These are phyloP conservation scores for Melastoma candidum DNA, from an alignment of 441 rosid genomes.

Conservation along the genomic window DNA sequence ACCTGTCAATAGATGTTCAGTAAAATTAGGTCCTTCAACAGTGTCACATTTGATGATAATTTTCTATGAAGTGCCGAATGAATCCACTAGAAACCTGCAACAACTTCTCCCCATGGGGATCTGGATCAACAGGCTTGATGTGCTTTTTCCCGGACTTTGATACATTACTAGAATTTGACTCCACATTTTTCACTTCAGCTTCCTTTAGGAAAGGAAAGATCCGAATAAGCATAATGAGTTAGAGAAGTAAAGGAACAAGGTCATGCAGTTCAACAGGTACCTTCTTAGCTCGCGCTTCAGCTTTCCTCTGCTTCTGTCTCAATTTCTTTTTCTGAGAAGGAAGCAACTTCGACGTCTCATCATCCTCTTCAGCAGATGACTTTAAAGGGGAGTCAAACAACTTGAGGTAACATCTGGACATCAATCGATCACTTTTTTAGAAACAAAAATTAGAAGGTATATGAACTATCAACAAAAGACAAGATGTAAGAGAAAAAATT, in stretches of 20 bases:
- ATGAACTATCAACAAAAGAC: background rate
- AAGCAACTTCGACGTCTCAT: conserved; percentile 66
- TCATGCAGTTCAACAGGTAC: conserved; percentile 29
- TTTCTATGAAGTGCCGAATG: conserved; percentile 4
- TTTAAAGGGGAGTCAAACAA: conserved; percentile 77
- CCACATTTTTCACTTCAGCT: conserved; percentile 88
- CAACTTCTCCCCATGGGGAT: conserved; percentile 91
- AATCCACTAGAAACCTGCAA: conserved; percentile 58
- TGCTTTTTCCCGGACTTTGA: conserved; percentile 88
- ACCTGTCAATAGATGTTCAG: conserved; percentile 35
- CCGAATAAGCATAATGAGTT: conserved; percentile 14
- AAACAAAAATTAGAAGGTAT: background rate
- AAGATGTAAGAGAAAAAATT: background rate
- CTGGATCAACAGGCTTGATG: conserved; percentile 91
- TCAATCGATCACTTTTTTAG: conserved; percentile 13
- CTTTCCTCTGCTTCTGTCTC: conserved; percentile 85
- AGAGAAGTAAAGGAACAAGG: conserved; percentile 13
- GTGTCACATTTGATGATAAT: background rate
- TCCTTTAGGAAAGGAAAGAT: conserved; percentile 44
- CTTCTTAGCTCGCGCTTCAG: conserved; percentile 98
- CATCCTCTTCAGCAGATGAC: conserved; percentile 68
- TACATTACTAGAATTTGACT: conserved; percentile 51
- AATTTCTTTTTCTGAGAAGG: conserved; percentile 95
- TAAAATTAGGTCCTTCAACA: conserved; percentile 4
- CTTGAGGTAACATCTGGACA: conserved; percentile 82